Conservation (phyloP, 345 rosid species). For the Syzygium aqueum region DNA sequence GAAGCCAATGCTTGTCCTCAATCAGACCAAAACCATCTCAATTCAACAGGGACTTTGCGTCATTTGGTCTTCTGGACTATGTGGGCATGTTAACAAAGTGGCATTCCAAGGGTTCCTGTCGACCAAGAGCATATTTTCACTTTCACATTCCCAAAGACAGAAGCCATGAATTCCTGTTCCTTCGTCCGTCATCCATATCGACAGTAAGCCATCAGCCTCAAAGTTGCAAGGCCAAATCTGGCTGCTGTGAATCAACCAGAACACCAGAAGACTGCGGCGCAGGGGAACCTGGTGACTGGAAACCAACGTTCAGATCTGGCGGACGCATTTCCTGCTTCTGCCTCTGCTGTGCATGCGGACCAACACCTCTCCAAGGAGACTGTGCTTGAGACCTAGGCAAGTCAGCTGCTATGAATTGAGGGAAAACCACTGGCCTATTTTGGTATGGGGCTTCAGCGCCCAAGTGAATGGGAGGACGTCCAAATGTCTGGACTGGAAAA, state of each 20-base stretch:
- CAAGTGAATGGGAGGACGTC: conserved; percentile 27
- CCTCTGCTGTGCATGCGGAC: conserved; percentile 43
- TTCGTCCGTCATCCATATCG: neutral
- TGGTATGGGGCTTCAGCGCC: conserved; percentile 34
- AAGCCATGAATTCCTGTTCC: neutral
- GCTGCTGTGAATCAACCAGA: conserved; percentile 75
- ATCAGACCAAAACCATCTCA: neutral
- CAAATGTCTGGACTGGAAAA: conserved; percentile 49
- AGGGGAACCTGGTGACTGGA: conserved; percentile 87
- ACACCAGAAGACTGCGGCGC: conserved; percentile 66
- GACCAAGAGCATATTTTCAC: neutral
- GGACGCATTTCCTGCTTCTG: conserved; percentile 65
- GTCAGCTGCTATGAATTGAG: conserved; percentile 46
- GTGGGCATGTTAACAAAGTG: neutral
- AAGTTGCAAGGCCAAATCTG: conserved; percentile 90
- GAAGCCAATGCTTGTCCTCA: neutral
- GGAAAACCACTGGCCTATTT: conserved; percentile 37
- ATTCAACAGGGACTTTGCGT: neutral
- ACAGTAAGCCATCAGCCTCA: conserved; percentile 10
- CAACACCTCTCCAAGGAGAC: conserved; percentile 48
- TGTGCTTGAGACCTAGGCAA: conserved; percentile 54
- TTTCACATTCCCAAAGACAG: neutral
- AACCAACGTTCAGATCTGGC: conserved; percentile 81
- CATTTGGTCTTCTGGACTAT: neutral
- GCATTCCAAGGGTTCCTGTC: neutral